Conservation (phyloP, 371 early-diverging fungal species). For the Mucor indicus region DNA sequence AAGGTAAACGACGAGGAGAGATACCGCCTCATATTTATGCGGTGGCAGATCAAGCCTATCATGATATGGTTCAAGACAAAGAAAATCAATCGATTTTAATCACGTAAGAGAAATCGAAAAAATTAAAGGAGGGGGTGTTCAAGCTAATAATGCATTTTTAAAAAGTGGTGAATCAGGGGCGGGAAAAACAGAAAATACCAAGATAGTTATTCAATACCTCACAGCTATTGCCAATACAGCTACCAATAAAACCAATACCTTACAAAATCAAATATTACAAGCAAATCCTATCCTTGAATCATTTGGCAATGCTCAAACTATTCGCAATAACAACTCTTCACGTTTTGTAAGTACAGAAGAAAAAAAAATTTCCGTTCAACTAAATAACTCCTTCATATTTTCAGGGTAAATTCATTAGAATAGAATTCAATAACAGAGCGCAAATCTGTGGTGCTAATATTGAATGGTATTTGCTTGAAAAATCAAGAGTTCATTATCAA, state of each 20-base stretch:
- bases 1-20: constrained; percentile 85
- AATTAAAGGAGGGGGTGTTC: too few relatives aligned
- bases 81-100: constrained; percentile 99
- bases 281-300: constrained; percentile 99
- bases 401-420: constrained; percentile 98
- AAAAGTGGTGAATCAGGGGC: constrained; percentile 99
- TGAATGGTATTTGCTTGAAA: constrained; percentile 98
- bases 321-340: constrained; percentile 99
- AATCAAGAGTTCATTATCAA: constrained; percentile 96
- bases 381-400: not conserved
- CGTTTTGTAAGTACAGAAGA: constrained; percentile 91
- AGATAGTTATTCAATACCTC: constrained; percentile 98
- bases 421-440: constrained; percentile 90
- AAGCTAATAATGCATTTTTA: not conserved
- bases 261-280: constrained; percentile 94
- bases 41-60: constrained; percentile 94
- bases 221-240: constrained; percentile 75
- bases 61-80: constrained; percentile 90
- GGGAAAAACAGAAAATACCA: constrained; percentile 99
- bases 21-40: constrained; percentile 97
- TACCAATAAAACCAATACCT: constrained; percentile 29
- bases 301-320: constrained; percentile 99
- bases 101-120: constrained; percentile 61
- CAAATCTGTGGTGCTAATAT: constrained; percentile 97
- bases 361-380: not conserved